A percentile compares a stretch with the other conserved stretches of the same genome.
Evolutionary conservation across 1,284 basidiomycete species (phyloP).

Genomic region (Rhodotorula sp.): DNA sequence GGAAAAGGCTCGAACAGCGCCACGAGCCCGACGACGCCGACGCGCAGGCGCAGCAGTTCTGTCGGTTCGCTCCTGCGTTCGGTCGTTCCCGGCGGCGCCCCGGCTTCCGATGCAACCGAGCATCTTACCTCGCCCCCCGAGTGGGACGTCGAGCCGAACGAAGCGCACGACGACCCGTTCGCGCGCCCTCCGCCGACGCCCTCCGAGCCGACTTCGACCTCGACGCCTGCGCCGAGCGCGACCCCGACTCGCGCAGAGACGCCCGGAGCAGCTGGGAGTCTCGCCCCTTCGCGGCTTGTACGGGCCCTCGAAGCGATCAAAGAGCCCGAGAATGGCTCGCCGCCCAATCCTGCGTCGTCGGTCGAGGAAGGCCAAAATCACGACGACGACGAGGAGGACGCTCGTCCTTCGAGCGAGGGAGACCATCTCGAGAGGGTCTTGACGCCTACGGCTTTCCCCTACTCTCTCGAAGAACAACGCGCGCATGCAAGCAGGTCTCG

Average conservation of each 20-base stretch:
- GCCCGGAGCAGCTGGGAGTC: neutral
- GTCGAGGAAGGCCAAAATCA: neutral
- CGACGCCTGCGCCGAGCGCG: neutral
- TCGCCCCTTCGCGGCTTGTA: neutral
- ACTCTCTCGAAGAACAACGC: neutral
- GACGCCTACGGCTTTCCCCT: neutral
- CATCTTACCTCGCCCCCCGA: neutral
- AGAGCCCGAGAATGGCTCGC: slow-evolving; percentile 5
- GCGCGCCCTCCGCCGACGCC: slow-evolving; percentile 4
- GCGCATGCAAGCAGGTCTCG: neutral
- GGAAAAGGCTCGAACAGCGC: neutral
- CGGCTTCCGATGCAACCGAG: neutral
- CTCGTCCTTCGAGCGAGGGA: neutral
- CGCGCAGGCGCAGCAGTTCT: slow-evolving; percentile 6
- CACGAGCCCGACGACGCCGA: neutral
- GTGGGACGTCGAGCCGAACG: slow-evolving; percentile 29
- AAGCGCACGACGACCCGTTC: slow-evolving; percentile 29
- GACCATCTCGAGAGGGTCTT: slow-evolving; percentile 17
- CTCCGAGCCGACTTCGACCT: neutral
- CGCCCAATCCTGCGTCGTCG: neutral
- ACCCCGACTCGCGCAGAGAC: neutral
- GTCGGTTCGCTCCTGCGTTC: slow-evolving; percentile 12
- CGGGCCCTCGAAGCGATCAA: slow-evolving; percentile 15
- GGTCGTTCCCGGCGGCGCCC: neutral
- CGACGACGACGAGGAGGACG: neutral